phyloP scores from a whole-genome alignment of 352 stramenopile genomes.

The Phytophthora cryptogea region DNA sequence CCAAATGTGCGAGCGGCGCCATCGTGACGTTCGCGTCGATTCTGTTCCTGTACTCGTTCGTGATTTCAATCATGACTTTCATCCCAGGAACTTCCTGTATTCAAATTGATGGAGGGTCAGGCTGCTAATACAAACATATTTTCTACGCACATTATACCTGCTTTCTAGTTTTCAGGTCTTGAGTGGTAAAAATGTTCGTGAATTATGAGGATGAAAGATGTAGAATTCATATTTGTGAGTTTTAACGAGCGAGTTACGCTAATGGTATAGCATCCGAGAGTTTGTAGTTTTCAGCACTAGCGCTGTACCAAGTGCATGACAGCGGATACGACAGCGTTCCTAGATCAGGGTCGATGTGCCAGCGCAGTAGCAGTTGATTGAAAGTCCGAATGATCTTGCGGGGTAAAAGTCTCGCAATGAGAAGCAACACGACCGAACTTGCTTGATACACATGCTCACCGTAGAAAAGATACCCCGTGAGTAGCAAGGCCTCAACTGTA shows the following conservation, averaged over 20 bases:
- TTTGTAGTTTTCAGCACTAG: constrained; percentile 27
- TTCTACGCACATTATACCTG: too few relatives aligned
- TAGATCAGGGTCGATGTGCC: constrained; percentile 17
- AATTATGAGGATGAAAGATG: too few relatives aligned
- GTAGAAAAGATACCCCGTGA: constrained; percentile 30
- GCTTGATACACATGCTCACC: constrained; percentile 30
- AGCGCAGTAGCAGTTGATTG: constrained; percentile 30
- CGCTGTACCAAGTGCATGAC: constrained; percentile 30
- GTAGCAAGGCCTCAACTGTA: constrained; percentile 28
- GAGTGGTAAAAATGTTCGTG: too few relatives aligned
- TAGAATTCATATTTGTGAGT: too few relatives aligned
- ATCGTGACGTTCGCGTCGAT: constrained; percentile 29
- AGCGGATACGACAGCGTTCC: constrained; percentile 15
- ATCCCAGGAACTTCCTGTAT: constrained; percentile 37
- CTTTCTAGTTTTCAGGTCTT: too few relatives aligned
- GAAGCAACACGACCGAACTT: constrained; percentile 17
- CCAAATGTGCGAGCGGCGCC: constrained; percentile 36
- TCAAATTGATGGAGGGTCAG: constrained; percentile 39
- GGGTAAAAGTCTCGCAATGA: constrained; percentile 23
- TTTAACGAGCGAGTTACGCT: constrained; percentile 1
- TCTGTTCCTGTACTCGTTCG: constrained; percentile 42
- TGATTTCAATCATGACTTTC: constrained; percentile 50
- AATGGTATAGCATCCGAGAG: constrained; percentile 20
- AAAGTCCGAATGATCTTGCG: constrained; percentile 31
- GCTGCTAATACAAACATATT: constrained; percentile 27